A percentile compares a stretch with the other conserved stretches of the same genome.
Evolutionary conservation across 2,329 filamentous ascomycete genomes (phyloP).

Genomic region (Scedosporium boydii): DNA sequence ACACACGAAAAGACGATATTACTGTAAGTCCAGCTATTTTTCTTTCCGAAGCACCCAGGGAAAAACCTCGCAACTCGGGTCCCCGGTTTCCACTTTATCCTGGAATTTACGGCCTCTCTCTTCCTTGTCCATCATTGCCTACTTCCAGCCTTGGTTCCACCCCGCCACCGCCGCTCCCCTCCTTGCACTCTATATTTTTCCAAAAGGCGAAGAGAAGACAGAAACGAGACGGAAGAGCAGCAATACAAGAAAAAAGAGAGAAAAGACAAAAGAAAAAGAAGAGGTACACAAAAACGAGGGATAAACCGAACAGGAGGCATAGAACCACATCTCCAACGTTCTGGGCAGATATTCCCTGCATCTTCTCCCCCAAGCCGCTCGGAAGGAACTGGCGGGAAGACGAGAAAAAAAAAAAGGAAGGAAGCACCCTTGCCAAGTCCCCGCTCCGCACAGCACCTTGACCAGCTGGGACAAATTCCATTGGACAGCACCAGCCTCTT

Average conservation of each 20-base stretch:
- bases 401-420: background rate
- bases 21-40: background rate
- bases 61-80: background rate
- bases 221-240: background rate
- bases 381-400: background rate
- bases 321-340: background rate
- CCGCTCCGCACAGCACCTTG: background rate
- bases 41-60: background rate
- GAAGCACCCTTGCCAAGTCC: background rate
- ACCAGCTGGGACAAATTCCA: too few species aligned
- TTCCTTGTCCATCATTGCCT: background rate
- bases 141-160: background rate
- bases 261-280: background rate
- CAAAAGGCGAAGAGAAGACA: background rate
- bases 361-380: too few species aligned
- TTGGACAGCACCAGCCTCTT: background rate
- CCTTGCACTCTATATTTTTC: background rate
- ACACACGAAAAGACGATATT: background rate
- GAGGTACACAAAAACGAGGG: background rate
- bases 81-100: background rate
- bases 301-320: background rate
- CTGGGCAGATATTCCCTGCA: background rate
- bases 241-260: background rate
- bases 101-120: background rate
- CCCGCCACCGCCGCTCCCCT: background rate